A percentile compares a stretch with the other conserved stretches of the same genome.
phyloP scores from a whole-genome alignment of 441 rosid species.

The Populus tomentosa region DNA sequence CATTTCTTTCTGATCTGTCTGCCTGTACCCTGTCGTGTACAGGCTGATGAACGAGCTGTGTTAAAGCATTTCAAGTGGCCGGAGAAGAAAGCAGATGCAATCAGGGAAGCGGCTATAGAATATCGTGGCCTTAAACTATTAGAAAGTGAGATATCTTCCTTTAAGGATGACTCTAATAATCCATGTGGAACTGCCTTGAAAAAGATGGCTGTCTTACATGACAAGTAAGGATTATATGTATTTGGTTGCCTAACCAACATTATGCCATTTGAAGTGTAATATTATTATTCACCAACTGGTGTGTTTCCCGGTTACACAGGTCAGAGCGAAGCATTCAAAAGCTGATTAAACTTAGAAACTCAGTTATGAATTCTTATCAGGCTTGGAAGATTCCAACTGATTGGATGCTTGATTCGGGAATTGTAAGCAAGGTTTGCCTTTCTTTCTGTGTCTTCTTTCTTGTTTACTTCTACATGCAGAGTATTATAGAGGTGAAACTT shows the following conservation, averaged over 20 bases:
- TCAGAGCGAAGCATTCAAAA: constrained; percentile 69
- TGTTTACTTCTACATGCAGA: background rate
- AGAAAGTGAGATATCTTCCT: constrained; percentile 61
- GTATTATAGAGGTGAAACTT: background rate
- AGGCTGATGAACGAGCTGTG: constrained; percentile 94
- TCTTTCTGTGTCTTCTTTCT: background rate
- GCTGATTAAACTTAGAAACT: constrained; percentile 54
- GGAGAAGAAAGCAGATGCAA: constrained; percentile 86
- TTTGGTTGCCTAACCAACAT: background rate
- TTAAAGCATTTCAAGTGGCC: constrained; percentile 97
- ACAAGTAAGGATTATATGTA: constrained; percentile 47
- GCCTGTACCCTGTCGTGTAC: constrained; percentile 12
- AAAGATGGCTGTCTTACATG: constrained; percentile 75
- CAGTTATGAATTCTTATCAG: constrained; percentile 53
- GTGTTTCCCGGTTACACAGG: constrained; percentile 26
- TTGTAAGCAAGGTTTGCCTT: constrained; percentile 48
- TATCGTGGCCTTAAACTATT: constrained; percentile 68
- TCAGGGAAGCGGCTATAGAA: constrained; percentile 86
- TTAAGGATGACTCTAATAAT: constrained; percentile 42
- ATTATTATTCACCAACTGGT: constrained; percentile 15
- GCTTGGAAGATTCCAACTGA: constrained; percentile 69
- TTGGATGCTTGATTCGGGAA: constrained; percentile 92
- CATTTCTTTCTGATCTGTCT: background rate
- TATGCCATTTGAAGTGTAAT: background rate
- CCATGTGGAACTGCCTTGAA: constrained; percentile 64